These are phyloP conservation scores for Solanum clarkiae DNA, from an alignment of 257 asterid species.

Conservation along the genomic window DNA sequence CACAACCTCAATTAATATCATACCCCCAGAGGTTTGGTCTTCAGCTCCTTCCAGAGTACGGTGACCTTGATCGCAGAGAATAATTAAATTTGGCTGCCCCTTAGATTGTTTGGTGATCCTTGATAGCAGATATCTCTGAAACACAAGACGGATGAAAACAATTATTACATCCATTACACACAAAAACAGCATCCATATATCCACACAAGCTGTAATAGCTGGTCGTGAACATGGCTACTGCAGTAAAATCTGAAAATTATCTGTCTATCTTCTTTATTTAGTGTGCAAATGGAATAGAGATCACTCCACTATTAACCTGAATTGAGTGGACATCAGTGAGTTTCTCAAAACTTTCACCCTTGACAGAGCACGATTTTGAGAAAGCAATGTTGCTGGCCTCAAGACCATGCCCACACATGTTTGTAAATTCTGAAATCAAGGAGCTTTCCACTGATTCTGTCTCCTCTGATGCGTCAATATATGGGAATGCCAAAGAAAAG, in stretches of 20 bases:
- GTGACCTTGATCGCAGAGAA: slow-evolving; percentile 54
- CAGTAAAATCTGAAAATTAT: neutral
- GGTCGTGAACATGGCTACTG: neutral
- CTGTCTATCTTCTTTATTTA: neutral
- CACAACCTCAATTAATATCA: neutral
- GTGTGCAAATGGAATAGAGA: neutral
- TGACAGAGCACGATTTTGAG: slow-evolving; percentile 58
- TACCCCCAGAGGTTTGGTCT: slow-evolving; percentile 53
- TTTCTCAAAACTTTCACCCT: slow-evolving; percentile 45
- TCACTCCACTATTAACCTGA: slow-evolving; percentile 36
- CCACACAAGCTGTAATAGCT: neutral
- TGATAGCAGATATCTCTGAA: slow-evolving; percentile 62
- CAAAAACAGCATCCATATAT: neutral
- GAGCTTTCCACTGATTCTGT: slow-evolving; percentile 50
- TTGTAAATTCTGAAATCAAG: slow-evolving; percentile 64
- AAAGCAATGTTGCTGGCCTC: slow-evolving; percentile 45
- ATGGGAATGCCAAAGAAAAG: slow-evolving; percentile 82
- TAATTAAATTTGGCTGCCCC: slow-evolving; percentile 51
- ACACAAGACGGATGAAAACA: neutral
- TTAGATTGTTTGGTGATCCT: slow-evolving; percentile 34
- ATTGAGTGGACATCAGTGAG: slow-evolving; percentile 51
- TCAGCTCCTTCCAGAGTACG: slow-evolving; percentile 23
- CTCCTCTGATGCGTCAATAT: slow-evolving; percentile 52
- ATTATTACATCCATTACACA: neutral
- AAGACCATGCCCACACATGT: slow-evolving; percentile 44